Evolutionary conservation across 306 rosid species (phyloP), one percentile per base, ranked within the genome.

Genomic region (Leucaena leucocephala): DNA sequence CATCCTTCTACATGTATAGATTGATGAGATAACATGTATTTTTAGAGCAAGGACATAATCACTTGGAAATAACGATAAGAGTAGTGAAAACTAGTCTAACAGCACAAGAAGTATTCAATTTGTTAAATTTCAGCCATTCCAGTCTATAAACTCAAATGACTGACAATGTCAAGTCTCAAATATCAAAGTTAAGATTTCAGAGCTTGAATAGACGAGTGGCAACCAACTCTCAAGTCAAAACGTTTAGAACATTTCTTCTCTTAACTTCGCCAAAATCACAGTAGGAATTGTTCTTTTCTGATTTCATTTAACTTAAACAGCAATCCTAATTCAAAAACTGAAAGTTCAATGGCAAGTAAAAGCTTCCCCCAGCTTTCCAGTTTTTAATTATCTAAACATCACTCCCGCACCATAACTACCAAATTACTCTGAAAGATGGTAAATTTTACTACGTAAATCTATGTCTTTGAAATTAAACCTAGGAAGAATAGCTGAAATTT

Each of bases 251-350:
- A 40, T 11, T 67, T 63, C 54, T 63, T 69, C 50, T 62, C 52
- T 9, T 50, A 8, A 64, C 65, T 52, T 72, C 75, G 16, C 72
- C 71, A 57, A 76, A 77, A 36, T 43, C 42, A 52, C 12, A 49
- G 39, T 34, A 82, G 59, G 76, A 15, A 35, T 66, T 72, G 76
- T 67, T 7, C 19, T 7, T 67, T 82, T 36, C 49, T 19, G 50
- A 43, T 72, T 77, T 55, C 75, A 27, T 27, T 27, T 27, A 43
- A 40, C 43, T 40, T 55, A 19, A 48, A 62, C 43, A 64, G 42
- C 39, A 40, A 40, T 45, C 67, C 7, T 9, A 19, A 7, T 71
- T 71, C 27, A 39, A 38, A 35, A 49, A 21, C 54, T 35, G 19
- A 82, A 75, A 43, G 19, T 16, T 76, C 19, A 78, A 4, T 46